phyloP scores from a whole-genome alignment of 148 eudicot species.

The Suaeda aralocaspica region DNA sequence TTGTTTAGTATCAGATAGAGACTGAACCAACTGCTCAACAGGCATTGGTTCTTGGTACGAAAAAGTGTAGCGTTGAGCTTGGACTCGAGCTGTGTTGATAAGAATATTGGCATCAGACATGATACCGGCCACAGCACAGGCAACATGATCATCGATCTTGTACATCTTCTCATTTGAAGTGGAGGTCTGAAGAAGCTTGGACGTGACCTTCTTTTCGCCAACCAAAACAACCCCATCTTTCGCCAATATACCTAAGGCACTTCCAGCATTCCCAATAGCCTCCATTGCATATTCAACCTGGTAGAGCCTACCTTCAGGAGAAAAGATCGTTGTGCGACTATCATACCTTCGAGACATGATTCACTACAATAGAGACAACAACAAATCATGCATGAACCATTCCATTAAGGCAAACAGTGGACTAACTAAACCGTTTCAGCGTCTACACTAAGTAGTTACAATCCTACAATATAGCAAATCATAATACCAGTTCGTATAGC shows the following conservation, averaged over 20 bases:
- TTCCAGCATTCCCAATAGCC: constrained; percentile 89
- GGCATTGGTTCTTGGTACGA: constrained; percentile 87
- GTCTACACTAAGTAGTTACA: no score
- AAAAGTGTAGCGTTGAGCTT: constrained; percentile 75
- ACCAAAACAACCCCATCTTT: constrained; percentile 81
- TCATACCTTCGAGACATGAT: constrained; percentile 83
- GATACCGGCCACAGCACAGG: constrained; percentile 92
- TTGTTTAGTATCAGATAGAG: constrained; percentile 83
- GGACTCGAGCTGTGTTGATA: constrained; percentile 80
- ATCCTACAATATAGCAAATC: no score
- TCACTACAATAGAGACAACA: constrained; percentile 11
- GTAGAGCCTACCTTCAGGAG: constrained; percentile 94
- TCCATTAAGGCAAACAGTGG: not conserved
- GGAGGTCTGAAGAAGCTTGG: constrained; percentile 83
- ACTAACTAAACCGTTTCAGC: no score
- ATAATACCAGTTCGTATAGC: no score
- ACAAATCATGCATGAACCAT: not conserved
- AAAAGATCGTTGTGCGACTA: constrained; percentile 92
- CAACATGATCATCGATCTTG: constrained; percentile 89
- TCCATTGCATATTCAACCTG: constrained; percentile 98
- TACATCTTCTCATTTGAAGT: constrained; percentile 87
- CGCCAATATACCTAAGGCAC: constrained; percentile 75
- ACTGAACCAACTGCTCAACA: constrained; percentile 89
- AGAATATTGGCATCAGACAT: constrained; percentile 97
- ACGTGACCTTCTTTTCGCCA: constrained; percentile 91